A percentile compares a stretch with the other conserved stretches of the same genome.
These are phyloP conservation scores for Fusarium anguioides DNA, from an alignment of 2,329 filamentous ascomycete genomes.

Conservation along the genomic window DNA sequence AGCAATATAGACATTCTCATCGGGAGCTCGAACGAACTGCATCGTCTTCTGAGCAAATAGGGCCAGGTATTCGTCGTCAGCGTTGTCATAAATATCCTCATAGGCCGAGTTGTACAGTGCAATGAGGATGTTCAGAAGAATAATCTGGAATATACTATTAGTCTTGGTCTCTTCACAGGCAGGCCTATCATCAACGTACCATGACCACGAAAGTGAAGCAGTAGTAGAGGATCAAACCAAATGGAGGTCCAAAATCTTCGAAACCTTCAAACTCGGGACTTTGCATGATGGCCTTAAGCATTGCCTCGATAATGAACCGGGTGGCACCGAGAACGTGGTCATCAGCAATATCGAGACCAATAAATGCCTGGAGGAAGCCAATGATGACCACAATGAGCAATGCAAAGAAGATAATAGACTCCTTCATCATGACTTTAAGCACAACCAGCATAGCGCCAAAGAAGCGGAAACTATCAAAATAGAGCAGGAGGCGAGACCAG, in stretches of 20 bases:
- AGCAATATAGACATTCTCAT: slow-evolving; percentile 98
- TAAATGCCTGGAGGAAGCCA: slow-evolving; percentile 92
- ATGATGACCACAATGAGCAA: slow-evolving; percentile 85
- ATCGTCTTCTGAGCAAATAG: slow-evolving; percentile 95
- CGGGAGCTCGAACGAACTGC: slow-evolving; percentile 94
- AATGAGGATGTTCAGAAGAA: slow-evolving; percentile 95
- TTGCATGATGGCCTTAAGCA: slow-evolving; percentile 92
- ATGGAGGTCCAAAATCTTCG: slow-evolving; percentile 90
- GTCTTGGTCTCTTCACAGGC: background rate
- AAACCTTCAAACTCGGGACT: slow-evolving; percentile 90
- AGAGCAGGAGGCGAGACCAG: slow-evolving; percentile 91
- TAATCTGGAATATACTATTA: slow-evolving; percentile 54
- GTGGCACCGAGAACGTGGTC: slow-evolving; percentile 75
- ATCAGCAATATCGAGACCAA: slow-evolving; percentile 88
- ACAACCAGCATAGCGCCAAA: slow-evolving; percentile 99
- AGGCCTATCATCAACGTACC: slow-evolving; percentile 61
- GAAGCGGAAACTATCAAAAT: slow-evolving; percentile 92
- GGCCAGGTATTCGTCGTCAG: slow-evolving; percentile 94
- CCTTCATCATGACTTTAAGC: slow-evolving; percentile 93
- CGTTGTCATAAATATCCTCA: slow-evolving; percentile 92
- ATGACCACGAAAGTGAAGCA: slow-evolving; percentile 98
- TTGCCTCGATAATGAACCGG: slow-evolving; percentile 79
- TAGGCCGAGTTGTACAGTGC: slow-evolving; percentile 97
- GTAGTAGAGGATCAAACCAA: slow-evolving; percentile 96
- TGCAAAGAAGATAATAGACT: slow-evolving; percentile 96